phyloP scores from a whole-genome alignment of 108 stramenopile genomes.

The Cyclotella baltica region DNA sequence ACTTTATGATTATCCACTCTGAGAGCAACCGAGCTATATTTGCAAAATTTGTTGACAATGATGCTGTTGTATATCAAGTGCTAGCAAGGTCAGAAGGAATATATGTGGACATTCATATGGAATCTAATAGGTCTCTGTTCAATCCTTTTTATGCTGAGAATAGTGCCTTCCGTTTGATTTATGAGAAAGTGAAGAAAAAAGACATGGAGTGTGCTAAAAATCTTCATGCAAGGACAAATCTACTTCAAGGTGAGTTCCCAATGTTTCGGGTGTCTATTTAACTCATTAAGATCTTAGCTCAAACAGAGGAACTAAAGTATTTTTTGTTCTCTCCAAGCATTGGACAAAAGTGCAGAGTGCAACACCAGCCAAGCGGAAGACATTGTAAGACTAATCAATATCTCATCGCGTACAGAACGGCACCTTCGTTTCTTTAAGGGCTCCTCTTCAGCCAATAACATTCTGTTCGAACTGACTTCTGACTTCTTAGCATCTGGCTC shows the following conservation, averaged over 20 bases:
- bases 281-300: no score
- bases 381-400: slow-evolving; percentile 66
- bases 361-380: slow-evolving; percentile 46
- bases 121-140: slow-evolving; percentile 65
- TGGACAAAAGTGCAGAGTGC: neutral
- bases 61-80: slow-evolving; percentile 67
- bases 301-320: no score
- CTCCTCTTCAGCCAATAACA: slow-evolving; percentile 50
- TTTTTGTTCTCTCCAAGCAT: neutral
- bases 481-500: slow-evolving; percentile 55
- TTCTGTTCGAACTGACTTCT: slow-evolving; percentile 54
- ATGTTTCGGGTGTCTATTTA: neutral
- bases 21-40: slow-evolving; percentile 61
- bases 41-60: slow-evolving; percentile 60
- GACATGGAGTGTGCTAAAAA: slow-evolving; percentile 82
- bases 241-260: slow-evolving; percentile 51
- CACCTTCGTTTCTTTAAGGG: slow-evolving; percentile 69
- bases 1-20: slow-evolving; percentile 68
- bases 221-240: slow-evolving; percentile 63
- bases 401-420: slow-evolving; percentile 59
- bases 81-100: slow-evolving; percentile 63
- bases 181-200: slow-evolving; percentile 56
- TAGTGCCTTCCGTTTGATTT: slow-evolving; percentile 56
- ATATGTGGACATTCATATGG: slow-evolving; percentile 77
- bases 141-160: slow-evolving; percentile 45